Base-by-base conservation (phyloP, 129 eudicot genomes). In the Oenanthe sinensis region DNA sequence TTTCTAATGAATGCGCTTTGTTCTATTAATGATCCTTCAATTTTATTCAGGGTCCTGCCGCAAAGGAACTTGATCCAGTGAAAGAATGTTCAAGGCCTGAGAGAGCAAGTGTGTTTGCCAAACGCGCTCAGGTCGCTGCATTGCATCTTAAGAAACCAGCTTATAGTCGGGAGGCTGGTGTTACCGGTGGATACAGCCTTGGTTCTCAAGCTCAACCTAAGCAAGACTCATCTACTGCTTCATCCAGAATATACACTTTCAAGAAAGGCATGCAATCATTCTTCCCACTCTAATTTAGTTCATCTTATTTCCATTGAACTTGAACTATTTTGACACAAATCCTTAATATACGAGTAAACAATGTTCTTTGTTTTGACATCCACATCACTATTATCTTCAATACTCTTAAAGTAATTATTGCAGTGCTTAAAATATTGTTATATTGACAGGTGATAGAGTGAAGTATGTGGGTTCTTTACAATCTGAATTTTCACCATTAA, bases 161-260 rank as follows among this genome's bases (percentile, higher is more conserved):
- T 76, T 94, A 96, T 52, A 88, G 96, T 81, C 93, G 88, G 81
- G 97, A 91, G 86, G 98, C 97, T 67, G 96, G 90, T 83, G 87
- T 91, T 54, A 81, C 92, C 71, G 93, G 90, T 79, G 97, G 93
- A 24, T 94, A 96, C 47, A 77, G 85, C 55, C 69, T 88, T 42
- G 78, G 93, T 79, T 84, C 97, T 71, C 91, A 87, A 70, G 96
- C 91, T 43, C 93, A 81, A 76, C 97, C 96, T 30, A 94, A 88
- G 85, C 96, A 88, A 83, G 98, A 91, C 84, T 80, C 94, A 48
- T 90, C 97, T 71, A 91, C 97, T 46, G 98, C 97, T 62, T 82
- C 98, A 65, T 94, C 97, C 28, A 91, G 87, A 84, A 79, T 74
- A 47, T 87, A 88, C 85, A 85, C 85, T 71, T 94, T 94, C 74